Evolutionary conservation across 2,329 filamentous ascomycete genomes (phyloP).

Genomic region (Stachybotrys chlorohalonatus): DNA sequence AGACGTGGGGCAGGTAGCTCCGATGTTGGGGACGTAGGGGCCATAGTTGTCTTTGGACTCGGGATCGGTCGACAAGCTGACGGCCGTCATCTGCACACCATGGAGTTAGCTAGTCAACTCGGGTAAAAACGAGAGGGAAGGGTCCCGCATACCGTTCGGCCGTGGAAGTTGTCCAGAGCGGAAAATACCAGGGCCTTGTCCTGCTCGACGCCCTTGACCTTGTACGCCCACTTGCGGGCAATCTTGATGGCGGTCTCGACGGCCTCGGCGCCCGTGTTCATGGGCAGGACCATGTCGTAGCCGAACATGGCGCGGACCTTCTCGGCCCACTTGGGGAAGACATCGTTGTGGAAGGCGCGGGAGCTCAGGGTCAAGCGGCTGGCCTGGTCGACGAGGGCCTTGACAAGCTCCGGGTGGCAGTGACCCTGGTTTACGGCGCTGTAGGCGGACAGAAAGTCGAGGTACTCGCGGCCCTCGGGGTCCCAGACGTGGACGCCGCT

Average conservation of each 20-base stretch:
- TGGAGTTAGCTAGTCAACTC: not conserved
- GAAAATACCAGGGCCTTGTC: slow-evolving; percentile 79
- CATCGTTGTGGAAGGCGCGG: slow-evolving; percentile 95
- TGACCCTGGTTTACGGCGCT: slow-evolving; percentile 97
- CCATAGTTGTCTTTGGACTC: slow-evolving; percentile 97
- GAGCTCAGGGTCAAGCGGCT: slow-evolving; percentile 84
- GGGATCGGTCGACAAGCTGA: slow-evolving; percentile 90
- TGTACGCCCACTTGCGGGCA: slow-evolving; percentile 96
- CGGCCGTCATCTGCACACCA: slow-evolving; percentile 66
- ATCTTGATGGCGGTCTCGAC: slow-evolving; percentile 96
- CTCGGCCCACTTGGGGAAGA: slow-evolving; percentile 91
- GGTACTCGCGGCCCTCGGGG: slow-evolving; percentile 88
- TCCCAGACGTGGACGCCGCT: slow-evolving; percentile 90
- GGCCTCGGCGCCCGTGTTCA: slow-evolving; percentile 96
- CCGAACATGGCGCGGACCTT: slow-evolving; percentile 84
- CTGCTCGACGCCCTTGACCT: slow-evolving; percentile 81
- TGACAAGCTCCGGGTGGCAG: slow-evolving; percentile 92
- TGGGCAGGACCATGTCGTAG: slow-evolving; percentile 95
- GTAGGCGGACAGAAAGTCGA: slow-evolving; percentile 97
- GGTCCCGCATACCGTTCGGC: slow-evolving; percentile 63
- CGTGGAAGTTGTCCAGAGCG: slow-evolving; percentile 90
- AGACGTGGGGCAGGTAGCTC: slow-evolving; percentile 66
- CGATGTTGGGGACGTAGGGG: slow-evolving; percentile 84
- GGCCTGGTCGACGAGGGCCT: slow-evolving; percentile 83
- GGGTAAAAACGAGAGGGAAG: not conserved